Conservation (phyloP, 345 rosid genomes). For the Populus tremula region DNA sequence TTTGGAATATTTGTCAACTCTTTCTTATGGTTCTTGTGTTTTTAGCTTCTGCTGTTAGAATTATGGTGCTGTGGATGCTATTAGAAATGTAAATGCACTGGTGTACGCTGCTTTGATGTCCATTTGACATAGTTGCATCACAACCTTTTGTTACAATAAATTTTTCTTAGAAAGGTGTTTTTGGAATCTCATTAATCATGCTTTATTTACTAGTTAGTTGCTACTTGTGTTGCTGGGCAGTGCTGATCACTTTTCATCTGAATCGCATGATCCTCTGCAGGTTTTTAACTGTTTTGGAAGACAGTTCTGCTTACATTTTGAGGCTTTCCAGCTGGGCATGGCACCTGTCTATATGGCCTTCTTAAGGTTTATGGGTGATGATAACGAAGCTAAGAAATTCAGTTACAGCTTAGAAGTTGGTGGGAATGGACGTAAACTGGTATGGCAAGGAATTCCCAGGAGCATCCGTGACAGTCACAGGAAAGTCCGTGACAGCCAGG, state of each 20-base stretch:
- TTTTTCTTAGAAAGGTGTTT: background rate
- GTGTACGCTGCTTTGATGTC: background rate
- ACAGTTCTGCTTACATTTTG: constrained; percentile 90
- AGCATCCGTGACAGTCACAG: constrained; percentile 84
- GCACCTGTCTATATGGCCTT: constrained; percentile 92
- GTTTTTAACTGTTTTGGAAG: constrained; percentile 91
- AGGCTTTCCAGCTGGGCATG: constrained; percentile 82
- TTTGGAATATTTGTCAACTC: background rate
- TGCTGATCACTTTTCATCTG: background rate
- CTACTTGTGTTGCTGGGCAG: background rate
- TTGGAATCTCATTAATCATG: background rate
- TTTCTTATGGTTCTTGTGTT: background rate
- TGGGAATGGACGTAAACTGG: constrained; percentile 63
- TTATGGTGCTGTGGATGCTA: background rate
- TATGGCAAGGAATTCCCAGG: constrained; percentile 85
- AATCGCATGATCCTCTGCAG: constrained; percentile 27
- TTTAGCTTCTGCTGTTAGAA: background rate
- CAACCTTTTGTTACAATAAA: background rate
- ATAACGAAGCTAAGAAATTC: constrained; percentile 73
- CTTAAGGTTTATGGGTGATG: constrained; percentile 89
- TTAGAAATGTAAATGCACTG: background rate
- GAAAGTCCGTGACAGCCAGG: constrained; percentile 86
- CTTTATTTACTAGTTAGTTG: background rate
- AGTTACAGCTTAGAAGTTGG: constrained; percentile 87
- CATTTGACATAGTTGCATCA: background rate